Base-by-base conservation (phyloP, 2,329 filamentous ascomycete genomes). In the Cryphonectria carpinicola region DNA sequence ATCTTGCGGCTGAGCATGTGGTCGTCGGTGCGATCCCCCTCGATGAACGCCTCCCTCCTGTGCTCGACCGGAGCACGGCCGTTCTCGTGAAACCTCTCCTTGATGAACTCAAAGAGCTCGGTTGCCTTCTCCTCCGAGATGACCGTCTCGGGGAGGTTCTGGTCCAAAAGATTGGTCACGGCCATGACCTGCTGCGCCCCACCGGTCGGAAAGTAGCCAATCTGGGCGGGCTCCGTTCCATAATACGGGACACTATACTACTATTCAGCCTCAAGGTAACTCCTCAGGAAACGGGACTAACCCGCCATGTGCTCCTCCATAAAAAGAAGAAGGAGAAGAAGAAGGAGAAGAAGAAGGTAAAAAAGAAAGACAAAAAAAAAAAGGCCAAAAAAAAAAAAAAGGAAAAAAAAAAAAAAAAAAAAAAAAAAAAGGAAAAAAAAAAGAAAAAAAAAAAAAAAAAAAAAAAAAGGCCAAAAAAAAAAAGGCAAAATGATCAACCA, bases 91-190 rank as follows among this genome's bases (percentile, higher is more conserved):
- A 97, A 98, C 28, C 92, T 89, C 13, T 89, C 88, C 70, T 88
- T 89, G 79, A 98, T 95, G 65, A 97, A 86, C 67, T 96, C 91
- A 52, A 95, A 89, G 14, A 98, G 83, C 73, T 96, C 91, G 78
- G 92, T 89, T 72, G 94, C 91, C 82, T 97, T 97, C 73, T 94
- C 92, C 74, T 97, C 94, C 0, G 94, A 97, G 70, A 98, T 86
- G 10, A 92, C 87, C 4, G 92, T 91, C 77, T 97, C 93, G 0
- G 93, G 93, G 7, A 92, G 88, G 67, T 90, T 92, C 35, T 93
- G 91, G 77, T 97, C 94, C 37, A 97, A 86, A 54, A 97, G 86
- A 76, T 92, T 97, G 70, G 91, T 95, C 64, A 97, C 93, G 25
- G 93, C 93, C 94, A 97, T 97, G 49, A 95, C 90, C 76, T 97